phyloP scores from a whole-genome alignment of 2,329 filamentous ascomycete species.

The Penicillium sp. region DNA sequence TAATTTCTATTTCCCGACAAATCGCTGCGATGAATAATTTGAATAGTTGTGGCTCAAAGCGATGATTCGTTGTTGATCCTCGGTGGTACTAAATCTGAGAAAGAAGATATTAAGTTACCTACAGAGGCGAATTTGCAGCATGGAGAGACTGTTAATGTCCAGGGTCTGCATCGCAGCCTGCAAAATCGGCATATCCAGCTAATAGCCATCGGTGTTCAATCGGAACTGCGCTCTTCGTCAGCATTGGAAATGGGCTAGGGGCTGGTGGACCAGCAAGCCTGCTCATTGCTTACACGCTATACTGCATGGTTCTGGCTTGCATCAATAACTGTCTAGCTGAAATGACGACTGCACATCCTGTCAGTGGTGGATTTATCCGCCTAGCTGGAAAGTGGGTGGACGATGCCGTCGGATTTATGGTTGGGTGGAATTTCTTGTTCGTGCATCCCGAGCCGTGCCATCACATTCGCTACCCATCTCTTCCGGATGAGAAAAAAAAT shows the following conservation, averaged over 20 bases:
- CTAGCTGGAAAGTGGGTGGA: slow-evolving; percentile 44
- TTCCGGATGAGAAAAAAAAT: no score
- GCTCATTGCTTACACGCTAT: slow-evolving; percentile 27
- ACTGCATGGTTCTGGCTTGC: slow-evolving; percentile 24
- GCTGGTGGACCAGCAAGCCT: slow-evolving; percentile 34
- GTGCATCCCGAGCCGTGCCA: background rate
- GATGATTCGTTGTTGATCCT: no score
- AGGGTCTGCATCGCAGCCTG: background rate
- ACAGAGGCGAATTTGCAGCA: no score
- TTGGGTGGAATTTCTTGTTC: slow-evolving; percentile 48
- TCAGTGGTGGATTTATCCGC: slow-evolving; percentile 38
- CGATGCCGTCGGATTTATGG: slow-evolving; percentile 43
- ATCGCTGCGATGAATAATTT: no score
- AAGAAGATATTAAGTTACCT: no score
- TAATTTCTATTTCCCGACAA: no score
- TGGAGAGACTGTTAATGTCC: no score
- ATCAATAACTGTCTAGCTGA: slow-evolving; percentile 42
- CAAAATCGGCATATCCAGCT: slow-evolving; percentile 1
- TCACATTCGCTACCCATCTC: no score
- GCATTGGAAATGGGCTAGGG: slow-evolving; percentile 34
- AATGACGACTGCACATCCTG: slow-evolving; percentile 43
- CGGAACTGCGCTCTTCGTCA: slow-evolving; percentile 35
- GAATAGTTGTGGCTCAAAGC: no score
- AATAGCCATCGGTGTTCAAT: slow-evolving; percentile 42
- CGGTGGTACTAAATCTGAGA: no score